Percentiles rank a stretch among this genome's conserved stretches.
Evolutionary conservation across 2,329 filamentous ascomycete species (phyloP).

Genomic region (Diaporthe longicolla): DNA sequence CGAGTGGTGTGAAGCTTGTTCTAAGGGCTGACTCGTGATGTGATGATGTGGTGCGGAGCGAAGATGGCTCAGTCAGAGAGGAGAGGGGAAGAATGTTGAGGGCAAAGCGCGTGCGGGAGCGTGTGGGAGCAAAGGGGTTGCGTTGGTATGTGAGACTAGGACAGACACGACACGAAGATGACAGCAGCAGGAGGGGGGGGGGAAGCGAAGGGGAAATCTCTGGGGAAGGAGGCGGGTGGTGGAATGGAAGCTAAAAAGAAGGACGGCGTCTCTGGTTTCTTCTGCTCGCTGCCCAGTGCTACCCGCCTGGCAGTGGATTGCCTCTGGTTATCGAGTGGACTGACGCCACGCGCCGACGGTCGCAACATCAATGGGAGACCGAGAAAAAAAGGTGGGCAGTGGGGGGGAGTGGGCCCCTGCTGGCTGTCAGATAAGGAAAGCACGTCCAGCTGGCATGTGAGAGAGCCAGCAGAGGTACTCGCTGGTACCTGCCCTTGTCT

Average conservation of each 20-base stretch:
- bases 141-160: constrained; percentile 24
- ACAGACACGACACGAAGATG: background rate
- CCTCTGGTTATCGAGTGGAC: constrained; percentile 30
- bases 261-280: constrained; percentile 10
- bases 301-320: background rate
- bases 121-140: constrained; percentile 12
- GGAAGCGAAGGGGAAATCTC: background rate
- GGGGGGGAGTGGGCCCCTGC: constrained; percentile 3
- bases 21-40: constrained; percentile 24
- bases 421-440: constrained; percentile 32
- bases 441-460: constrained; percentile 21
- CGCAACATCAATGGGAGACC: constrained; percentile 16
- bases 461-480: constrained; percentile 17
- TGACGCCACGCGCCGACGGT: constrained; percentile 31
- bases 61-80: too few species aligned
- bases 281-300: background rate
- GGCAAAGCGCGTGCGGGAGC: background rate
- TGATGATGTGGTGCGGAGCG: background rate
- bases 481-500: background rate
- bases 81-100: background rate
- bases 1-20: constrained; percentile 31
- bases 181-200: background rate
- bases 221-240: constrained; percentile 27
- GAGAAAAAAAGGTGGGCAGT: constrained; percentile 35
- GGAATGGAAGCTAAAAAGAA: constrained; percentile 35